Base-by-base conservation (phyloP, 352 stramenopile genomes). In the Phytophthora pini region DNA sequence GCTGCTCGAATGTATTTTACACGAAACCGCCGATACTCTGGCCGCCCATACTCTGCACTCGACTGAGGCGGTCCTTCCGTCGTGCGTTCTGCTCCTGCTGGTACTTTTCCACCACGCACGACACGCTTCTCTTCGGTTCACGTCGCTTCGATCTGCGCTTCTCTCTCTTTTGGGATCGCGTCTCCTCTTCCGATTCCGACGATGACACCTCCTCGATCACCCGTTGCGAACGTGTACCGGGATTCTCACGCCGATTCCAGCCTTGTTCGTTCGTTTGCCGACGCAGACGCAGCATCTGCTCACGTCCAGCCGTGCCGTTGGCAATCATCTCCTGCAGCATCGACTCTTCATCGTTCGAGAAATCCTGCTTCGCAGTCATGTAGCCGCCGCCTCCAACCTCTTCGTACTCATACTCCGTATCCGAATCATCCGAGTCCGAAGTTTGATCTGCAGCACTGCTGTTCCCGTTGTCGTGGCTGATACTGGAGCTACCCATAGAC, bases 321-420 rank as follows among this genome's bases (percentile, higher is more conserved):
- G 82, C 82, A 54, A 93, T 91, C 84, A 93, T 93, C 67, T 90
- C 76, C 50, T 90, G 79, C 41, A 93, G 62, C 65, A 87, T 88
- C 47, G 87, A 87, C 44, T 79, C 85, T 60, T 89, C 82, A 57
- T 91, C 84, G 54, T 86, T 73, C 13, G 84, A 87, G 48, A 91
- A 91, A 9, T 69, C 52, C 34, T 79, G 66, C 60, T 91, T 89
- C 7, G 64, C n/a, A 41, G 76, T 84, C 75, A 89, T 84, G 41
- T 76, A 88, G 26, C 80, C 78, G 24, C 80, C 79, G 24, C 70
- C 68, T 3, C 61, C 62, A 4, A 72, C 48, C 41, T 76, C 63
- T 56, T 85, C 73, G 41, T 82, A 86, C 34, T 89, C 76, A 46
- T 87, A 89, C 13, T 89, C 82, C 8, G 69, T 82, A 44, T 89